Base-by-base conservation (phyloP, 352 stramenopile genomes). In the Pythium folliculosum region DNA sequence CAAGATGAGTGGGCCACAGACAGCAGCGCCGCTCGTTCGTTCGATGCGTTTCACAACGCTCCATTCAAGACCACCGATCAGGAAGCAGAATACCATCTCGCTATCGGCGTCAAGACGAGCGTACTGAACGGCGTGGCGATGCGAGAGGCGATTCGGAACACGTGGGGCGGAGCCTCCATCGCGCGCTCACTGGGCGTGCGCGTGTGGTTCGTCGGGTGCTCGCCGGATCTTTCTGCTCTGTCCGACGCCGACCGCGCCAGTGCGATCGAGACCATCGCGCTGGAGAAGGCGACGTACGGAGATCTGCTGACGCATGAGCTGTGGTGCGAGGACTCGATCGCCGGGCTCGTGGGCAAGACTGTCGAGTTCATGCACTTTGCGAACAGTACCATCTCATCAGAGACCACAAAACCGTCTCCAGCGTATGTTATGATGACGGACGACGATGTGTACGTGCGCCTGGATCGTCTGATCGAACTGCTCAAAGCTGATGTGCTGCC, bases 251-350 rank as follows among this genome's bases (percentile, higher is more conserved):
- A 63, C 9, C 49, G 27, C 8, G 23, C n/a, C 16, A 35, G 56
- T 9, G 27, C 27, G 2, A 16, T 60, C 49, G 32, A 69, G 5
- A 58, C 55, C 6, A 60, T 75, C 12, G 12, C 22, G 5, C 23
- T 65, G 4, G 78, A 91, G 51, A 82, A 81, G 63, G 50, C 35
- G 9, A 64, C 61, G 4, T 84, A 77, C 59, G 47, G 50, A 22
- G 82, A 90, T 38, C 51, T 92, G 0, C 67, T 92, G 1, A 87
- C 76, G 0, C 44, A 77, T 32, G 73, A 88, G 22, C 56, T 90
- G 9, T 67, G 77, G 19, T 86, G 81, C 51, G 66, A 67, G 0
- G 77, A 89, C 57, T 81, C 73, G 10, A 87, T 88, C 56, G 58
- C 53, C 16, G 45, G 61, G 1, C 52, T 85, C 48, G 59, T 83